Conservation (phyloP, 495 filamentous ascomycete genomes). For the Aspergillus nanangensis region DNA sequence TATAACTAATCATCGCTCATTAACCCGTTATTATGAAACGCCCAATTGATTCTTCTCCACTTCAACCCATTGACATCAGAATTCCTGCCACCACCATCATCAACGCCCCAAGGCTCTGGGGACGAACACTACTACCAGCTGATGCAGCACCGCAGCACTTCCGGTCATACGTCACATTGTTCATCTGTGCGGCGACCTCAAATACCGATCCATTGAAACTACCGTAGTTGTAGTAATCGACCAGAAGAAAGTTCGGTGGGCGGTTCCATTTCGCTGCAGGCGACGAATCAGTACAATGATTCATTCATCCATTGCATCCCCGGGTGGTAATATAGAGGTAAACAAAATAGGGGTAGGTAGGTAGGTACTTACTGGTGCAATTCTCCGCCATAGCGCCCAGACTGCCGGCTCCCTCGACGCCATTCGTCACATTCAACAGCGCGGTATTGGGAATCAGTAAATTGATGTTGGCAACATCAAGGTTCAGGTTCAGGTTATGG, state of each 20-base stretch:
- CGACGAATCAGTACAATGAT: conserved; percentile 15
- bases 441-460: conserved; percentile 52
- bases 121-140: conserved; percentile 20
- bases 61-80: too few relatives aligned
- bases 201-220: conserved; percentile 78
- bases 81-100: conserved; percentile 21
- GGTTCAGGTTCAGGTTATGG: conserved; percentile 89
- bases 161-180: conserved; percentile 76
- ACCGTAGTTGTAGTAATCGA: conserved; percentile 83
- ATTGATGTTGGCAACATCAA: neutral
- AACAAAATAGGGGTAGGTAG: neutral
- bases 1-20: too few relatives aligned
- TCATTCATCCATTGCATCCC: too few relatives aligned
- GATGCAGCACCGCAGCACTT: conserved; percentile 62
- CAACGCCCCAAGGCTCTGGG: conserved; percentile 17
- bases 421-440: conserved; percentile 66
- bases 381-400: conserved; percentile 63
- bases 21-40: too few relatives aligned
- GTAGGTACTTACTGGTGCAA: conserved; percentile 64
- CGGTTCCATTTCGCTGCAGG: conserved; percentile 54
- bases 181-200: conserved; percentile 78
- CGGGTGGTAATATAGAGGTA: too few relatives aligned
- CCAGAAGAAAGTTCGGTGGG: conserved; percentile 80
- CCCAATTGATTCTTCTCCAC: neutral
- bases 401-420: conserved; percentile 56